Evolutionary conservation across 495 filamentous ascomycete species (phyloP), one percentile per base, ranked within the genome.

Genomic region (Penicillium paxilli): DNA sequence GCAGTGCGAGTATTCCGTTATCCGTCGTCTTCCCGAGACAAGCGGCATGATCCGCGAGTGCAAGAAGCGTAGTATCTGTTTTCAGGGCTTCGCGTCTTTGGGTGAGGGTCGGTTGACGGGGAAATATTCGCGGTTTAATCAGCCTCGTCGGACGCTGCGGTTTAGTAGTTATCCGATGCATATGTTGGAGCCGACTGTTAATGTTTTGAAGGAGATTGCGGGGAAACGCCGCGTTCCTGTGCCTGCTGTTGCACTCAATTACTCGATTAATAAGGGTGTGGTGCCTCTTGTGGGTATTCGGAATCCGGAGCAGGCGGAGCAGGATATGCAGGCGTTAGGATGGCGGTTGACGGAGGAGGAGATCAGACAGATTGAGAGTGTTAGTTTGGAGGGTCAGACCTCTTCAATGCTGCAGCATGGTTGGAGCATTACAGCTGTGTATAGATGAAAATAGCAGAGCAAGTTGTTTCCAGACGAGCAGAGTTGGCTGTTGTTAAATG

Each of bases 211-310:
- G 44, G 42, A 48, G 33, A 66, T 66, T 52, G 57, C 63, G 4
- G 60, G 64, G 26, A 60, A 67, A 49, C 57, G 53, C 8, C 60
- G 52, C 0, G 62, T 67, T 7, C 47, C 54, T 23, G 54, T 71
- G 7, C 53, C 73, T 0, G 69, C 68, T 7, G 69, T 76, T 5
- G 74, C 74, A 33, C 49, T 77, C 20, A 78, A 78, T 33, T 79
- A 73, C 41, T 71, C 70, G 23, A 60, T 78, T 35, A 66, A 58
- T 28, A 68, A 66, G 30, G 65, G 60, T 2, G 58, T 62, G 16
- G 35, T 66, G 11, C 65, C 63, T 1, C 14, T 60, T 19, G 57
- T 58, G 10, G 65, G 60, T 3, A 25, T 64, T n/a, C 60, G 58
- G 25, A 41, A 54, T 42, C 45, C 54, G 9, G 53, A 58, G 12